Evolutionary conservation across 768 basidiomycete genomes (phyloP), one percentile per base, ranked within the genome.

Genomic region (Russula dissimulans): DNA sequence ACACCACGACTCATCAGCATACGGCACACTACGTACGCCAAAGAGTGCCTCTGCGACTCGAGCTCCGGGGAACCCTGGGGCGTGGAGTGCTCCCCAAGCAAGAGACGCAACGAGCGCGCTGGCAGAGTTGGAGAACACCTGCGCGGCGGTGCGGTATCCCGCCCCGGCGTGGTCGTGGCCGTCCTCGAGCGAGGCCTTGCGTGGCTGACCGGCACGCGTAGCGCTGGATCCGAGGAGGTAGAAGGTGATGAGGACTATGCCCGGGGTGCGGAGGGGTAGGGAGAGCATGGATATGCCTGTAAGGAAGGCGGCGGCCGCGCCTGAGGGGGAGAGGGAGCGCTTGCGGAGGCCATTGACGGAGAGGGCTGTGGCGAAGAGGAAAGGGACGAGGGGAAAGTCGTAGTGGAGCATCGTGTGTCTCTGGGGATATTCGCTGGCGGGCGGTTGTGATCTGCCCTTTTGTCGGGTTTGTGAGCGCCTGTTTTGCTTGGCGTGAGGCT

Each of bases 51-150:
- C 61, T 3, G 60, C 55, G 22, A 67, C 34, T 34, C 50, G 57
- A 10, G 70, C 62, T 43, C 66, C 68, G 22, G 71, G 49, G 29
- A 72, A 76, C 8, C 73, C 60, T 67, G 82, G 72, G 15, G 72
- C 80, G 63, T 84, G 89, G 1, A 76, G 68, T 18, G 78, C 74
- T 60, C 83, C 83, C 91, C 91, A 94, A 0, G 79, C 50, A 42
- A 82, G 69, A 22, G 78, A 76, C 6, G 85, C 86, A 3, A 80
- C 63, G 22, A 86, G 69, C 0, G 84, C 87, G 22, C 84, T 77
- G 12, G 82, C 75, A 39, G 89, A 89, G 69, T 93, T 95, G 74
- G 83, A 86, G 10, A 95, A 71, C 22, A 93, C 93, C 73, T 95
- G 94, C 75, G 82, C 81, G 15, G 83, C 88, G 34, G 75, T 80